Conservation (phyloP, 148 eudicot genomes). For the Cornus florida region DNA sequence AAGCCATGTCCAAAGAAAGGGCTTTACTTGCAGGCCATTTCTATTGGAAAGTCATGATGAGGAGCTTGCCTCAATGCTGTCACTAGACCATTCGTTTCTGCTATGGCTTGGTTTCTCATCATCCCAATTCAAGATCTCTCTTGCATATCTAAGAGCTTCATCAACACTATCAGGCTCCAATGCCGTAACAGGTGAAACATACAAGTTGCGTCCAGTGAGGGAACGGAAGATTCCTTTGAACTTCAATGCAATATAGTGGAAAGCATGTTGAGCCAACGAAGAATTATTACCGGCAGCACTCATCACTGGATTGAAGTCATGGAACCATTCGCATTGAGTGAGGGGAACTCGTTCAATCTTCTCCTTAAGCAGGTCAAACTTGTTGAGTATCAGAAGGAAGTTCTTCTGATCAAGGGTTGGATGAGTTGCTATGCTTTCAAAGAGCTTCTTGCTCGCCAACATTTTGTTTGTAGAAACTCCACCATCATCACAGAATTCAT, state of each 20-base stretch:
- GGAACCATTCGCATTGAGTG: slow-evolving; percentile 66
- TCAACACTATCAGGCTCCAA: slow-evolving; percentile 68
- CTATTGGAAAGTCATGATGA: slow-evolving; percentile 13
- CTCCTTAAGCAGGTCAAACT: slow-evolving; percentile 72
- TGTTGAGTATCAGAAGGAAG: slow-evolving; percentile 72
- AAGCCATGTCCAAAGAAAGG: not conserved
- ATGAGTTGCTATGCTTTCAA: slow-evolving; percentile 53
- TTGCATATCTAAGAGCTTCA: slow-evolving; percentile 53
- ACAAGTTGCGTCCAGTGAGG: slow-evolving; percentile 60
- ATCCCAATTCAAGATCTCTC: slow-evolving; percentile 76
- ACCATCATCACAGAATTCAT: slow-evolving; percentile 34
- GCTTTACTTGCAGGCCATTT: not conserved
- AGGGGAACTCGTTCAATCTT: slow-evolving; percentile 62
- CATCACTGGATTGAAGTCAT: slow-evolving; percentile 65
- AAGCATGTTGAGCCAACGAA: slow-evolving; percentile 63
- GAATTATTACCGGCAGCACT: slow-evolving; percentile 40
- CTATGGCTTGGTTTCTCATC: slow-evolving; percentile 34
- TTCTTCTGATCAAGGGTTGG: slow-evolving; percentile 40
- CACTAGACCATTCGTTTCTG: slow-evolving; percentile 41
- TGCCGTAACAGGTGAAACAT: slow-evolving; percentile 52
- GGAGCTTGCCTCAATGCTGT: slow-evolving; percentile 47
- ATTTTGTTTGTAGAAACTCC: slow-evolving; percentile 64
- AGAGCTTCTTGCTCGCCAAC: slow-evolving; percentile 57
- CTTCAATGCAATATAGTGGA: slow-evolving; percentile 59
- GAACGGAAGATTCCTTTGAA: slow-evolving; percentile 57